Base-by-base conservation (phyloP, 768 basidiomycete species). In the Mycena venus region DNA sequence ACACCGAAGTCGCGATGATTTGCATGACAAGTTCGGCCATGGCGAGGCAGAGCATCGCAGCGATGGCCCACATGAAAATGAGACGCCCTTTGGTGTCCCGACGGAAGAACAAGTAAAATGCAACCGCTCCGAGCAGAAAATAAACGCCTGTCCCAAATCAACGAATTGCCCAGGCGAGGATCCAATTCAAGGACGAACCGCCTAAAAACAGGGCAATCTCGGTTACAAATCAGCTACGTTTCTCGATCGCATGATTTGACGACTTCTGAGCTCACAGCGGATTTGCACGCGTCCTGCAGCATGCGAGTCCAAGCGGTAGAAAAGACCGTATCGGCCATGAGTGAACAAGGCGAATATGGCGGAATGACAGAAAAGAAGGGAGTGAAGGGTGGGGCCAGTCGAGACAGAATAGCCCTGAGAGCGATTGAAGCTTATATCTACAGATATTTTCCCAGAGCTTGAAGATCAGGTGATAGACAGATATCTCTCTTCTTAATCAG, bases 241-340 rank as follows among this genome's bases (percentile, higher is more conserved):
- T n/a, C n/a, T 53, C 51, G 27, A 53, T 27, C 25, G 9, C 12
- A 47, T 29, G 40, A 47, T 56, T 68, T 14, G 25, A 44, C 6
- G 51, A 40, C 19, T 21, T n/a, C n/a, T 21, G 53, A 29, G 58
- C 66, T n/a, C n/a, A 68, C 66, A 2, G 66, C 38, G 29, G 66
- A 68, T 58, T 68, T 68, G 55, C 66, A 68, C n/a, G 58, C 55
- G 15, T 68, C 55, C 62, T 51, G 62, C 44, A 64, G 62, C 62
- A 64, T 64, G 62, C 21, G 27, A 21, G 62, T 49, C 62, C 62
- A 64, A 51, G 44, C 44, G 6, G 31, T 17, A 14, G 44, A 49
- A 23, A 64, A 64, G 29, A 40, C 19, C 25, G 44, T 60, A 40
- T 60, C 59, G 59, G 59, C 63, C 63, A 51, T 65, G 31, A 65